Evolutionary conservation across 257 asterid genomes (phyloP), one percentile per base, ranked within the genome.

Genomic region (Petunia secreta): DNA sequence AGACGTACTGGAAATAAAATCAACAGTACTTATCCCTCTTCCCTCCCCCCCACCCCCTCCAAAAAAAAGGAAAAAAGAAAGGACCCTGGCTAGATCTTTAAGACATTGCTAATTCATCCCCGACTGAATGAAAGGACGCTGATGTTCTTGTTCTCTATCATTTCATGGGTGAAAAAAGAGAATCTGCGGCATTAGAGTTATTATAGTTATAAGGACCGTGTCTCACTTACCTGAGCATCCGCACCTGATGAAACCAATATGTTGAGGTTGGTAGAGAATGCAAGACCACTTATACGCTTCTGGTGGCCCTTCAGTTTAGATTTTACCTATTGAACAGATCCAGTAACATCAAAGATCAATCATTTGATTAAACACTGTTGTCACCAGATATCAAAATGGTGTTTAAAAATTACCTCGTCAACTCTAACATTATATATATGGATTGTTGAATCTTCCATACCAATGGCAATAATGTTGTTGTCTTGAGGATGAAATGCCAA

Each of bases 391-490:
- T 50, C 36, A 34, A 48, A 71, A 16, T 36, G 74, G 75, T 46
- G 25, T 15, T 15, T 10, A 77, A 52, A 39, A 43, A 25, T 81
- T 90, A 92, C 98, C 98, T 93, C 99, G 79, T 93, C 99, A 9
- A 92, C 94, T 87, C 99, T 83, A 79, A 95, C 98, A 73, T 95
- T 92, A 85, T 92, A 95, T 79, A 95, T 93, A 91, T 93, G 99
- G 87, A 95, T 95, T 68, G 98, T 93, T 48, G 99, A 95, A 83
- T 95, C 99, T 85, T 93, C 99, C 99, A 93, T 93, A 82, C 99
- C 99, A 82, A 95, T 92, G 54, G 98, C 99, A 62, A 95, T 90
- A 74, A 93, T 90, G 86, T 95, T 95, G 91, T 95, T 95, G 87
- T 95, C 99, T 87, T 88, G 97, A 63, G 98, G 97, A 85, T 95